These are phyloP conservation scores for Mortierella claussenii DNA, from an alignment of 192 early-diverging fungal species.

Conservation along the genomic window DNA sequence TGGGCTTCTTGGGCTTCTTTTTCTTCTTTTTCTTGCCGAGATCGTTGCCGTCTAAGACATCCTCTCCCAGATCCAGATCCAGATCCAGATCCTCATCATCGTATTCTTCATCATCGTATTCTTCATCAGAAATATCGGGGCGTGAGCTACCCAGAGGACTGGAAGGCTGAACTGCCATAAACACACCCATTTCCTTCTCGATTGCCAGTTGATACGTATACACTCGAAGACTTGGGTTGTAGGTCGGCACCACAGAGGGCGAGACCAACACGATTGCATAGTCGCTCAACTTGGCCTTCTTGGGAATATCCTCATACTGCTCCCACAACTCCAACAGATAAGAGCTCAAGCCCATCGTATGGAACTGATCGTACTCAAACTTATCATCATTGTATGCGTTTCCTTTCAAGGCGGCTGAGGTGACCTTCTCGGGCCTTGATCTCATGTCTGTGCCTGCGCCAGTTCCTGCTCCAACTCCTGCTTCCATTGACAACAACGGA, in stretches of 20 bases:
- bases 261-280: slow-evolving; percentile 62
- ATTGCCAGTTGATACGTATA: slow-evolving; percentile 60
- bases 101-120: not conserved
- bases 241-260: slow-evolving; percentile 74
- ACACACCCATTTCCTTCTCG: slow-evolving; percentile 10
- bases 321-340: slow-evolving; percentile 56
- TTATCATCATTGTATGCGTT: not conserved
- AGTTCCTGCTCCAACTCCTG: not conserved
- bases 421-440: too few relatives aligned
- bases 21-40: slow-evolving; percentile 14
- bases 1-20: slow-evolving; percentile 33
- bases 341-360: slow-evolving; percentile 29
- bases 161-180: not conserved
- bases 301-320: slow-evolving; percentile 47
- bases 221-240: slow-evolving; percentile 70
- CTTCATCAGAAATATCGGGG: not conserved
- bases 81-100: slow-evolving; percentile 5
- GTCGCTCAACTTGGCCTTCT: slow-evolving; percentile 30
- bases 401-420: not conserved
- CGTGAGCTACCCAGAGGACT: not conserved
- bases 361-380: slow-evolving; percentile 43
- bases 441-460: too few relatives aligned
- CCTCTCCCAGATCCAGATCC: slow-evolving; percentile 4
- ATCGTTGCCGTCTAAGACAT: slow-evolving; percentile 4
- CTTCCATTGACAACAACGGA: not conserved